Evolutionary conservation across 2,329 filamentous ascomycete genomes (phyloP).

Genomic region (Metarhizium sp.): DNA sequence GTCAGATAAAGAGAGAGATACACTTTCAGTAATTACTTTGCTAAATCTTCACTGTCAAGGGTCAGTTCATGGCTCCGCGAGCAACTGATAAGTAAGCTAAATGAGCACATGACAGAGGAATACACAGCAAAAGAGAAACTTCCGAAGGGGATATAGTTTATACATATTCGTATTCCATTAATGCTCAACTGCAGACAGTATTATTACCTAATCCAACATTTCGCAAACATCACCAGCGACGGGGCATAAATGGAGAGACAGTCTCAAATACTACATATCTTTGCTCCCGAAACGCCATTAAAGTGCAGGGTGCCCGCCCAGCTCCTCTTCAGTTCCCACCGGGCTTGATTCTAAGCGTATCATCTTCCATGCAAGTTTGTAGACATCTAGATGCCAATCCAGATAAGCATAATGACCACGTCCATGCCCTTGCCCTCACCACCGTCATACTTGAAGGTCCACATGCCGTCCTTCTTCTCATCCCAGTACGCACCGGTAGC

Average conservation of each 20-base stretch:
- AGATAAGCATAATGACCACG: slow-evolving; percentile 65
- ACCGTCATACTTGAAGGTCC: slow-evolving; percentile 76
- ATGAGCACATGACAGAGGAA: neutral
- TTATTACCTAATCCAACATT: neutral
- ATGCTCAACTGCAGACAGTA: neutral
- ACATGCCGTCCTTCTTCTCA: slow-evolving; percentile 83
- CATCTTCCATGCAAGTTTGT: neutral
- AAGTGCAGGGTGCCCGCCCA: neutral
- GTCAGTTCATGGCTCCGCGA: neutral
- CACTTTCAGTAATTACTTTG: neutral
- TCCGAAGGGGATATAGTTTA: neutral
- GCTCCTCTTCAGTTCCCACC: neutral
- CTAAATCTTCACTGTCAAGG: neutral
- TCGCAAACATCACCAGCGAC: neutral
- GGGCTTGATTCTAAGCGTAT: neutral
- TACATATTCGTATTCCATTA: neutral
- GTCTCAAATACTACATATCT: slow-evolving; percentile 2
- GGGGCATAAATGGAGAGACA: slow-evolving; percentile 1
- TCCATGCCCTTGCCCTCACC: slow-evolving; percentile 59
- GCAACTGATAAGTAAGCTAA: neutral
- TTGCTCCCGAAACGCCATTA: slow-evolving; percentile 4
- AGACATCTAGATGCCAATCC: slow-evolving; percentile 55
- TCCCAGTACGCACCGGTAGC: slow-evolving; percentile 84
- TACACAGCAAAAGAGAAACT: neutral
- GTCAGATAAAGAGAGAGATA: too few relatives aligned